These are phyloP conservation scores for Cutaneotrichosporon sp. DNA, from an alignment of 1,284 basidiomycete genomes.

Conservation along the genomic window DNA sequence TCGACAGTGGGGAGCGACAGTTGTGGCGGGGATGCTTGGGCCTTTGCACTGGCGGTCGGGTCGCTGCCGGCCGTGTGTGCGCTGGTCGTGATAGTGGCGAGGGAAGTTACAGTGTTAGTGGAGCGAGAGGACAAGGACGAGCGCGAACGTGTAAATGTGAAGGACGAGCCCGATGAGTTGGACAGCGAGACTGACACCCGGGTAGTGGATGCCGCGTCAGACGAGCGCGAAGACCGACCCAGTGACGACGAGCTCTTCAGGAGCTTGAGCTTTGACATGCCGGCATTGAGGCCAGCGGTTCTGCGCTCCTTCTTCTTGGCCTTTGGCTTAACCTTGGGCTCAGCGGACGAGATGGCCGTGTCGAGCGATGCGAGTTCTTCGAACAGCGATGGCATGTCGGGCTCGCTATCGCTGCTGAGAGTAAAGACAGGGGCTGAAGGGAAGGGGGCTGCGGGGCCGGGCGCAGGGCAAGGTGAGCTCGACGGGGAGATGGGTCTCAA, in stretches of 20 bases:
- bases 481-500: background rate
- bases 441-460: background rate
- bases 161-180: conserved; percentile 5
- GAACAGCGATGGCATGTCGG: conserved; percentile 1
- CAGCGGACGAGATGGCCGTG: background rate
- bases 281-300: background rate
- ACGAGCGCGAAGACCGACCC: background rate
- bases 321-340: background rate
- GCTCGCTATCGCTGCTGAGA: conserved; percentile 7
- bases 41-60: background rate
- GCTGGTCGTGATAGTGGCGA: conserved; percentile 7
- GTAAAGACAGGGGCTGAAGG: background rate
- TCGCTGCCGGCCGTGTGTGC: background rate
- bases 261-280: conserved; percentile 5
- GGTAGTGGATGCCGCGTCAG: background rate
- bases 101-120: conserved; percentile 2
- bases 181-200: background rate
- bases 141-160: conserved; percentile 5
- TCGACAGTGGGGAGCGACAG: background rate
- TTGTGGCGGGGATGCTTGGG: background rate
- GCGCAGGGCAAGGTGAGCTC: background rate
- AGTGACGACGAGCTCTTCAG: conserved; percentile 5
- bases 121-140: conserved; percentile 1
- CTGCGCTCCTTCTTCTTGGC: conserved; percentile 7
- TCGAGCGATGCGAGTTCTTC: conserved; percentile 5